phyloP scores from a whole-genome alignment of 805 yeast genomes.

The Barnettozyma populi region DNA sequence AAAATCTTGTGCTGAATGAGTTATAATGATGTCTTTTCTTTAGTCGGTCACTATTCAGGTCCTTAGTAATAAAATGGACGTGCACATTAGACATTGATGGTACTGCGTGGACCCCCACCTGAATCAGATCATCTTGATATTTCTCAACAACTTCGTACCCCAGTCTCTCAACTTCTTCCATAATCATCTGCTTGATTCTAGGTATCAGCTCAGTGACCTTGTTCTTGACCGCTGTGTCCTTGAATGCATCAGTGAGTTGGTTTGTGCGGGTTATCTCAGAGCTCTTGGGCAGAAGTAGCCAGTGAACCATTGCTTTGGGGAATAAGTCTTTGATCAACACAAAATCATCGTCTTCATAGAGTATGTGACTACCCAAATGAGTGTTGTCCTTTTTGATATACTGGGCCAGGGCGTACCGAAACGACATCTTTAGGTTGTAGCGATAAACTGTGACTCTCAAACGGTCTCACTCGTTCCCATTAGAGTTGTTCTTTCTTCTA shows the following conservation, averaged over 20 bases:
- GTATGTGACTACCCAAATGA: conserved; percentile 30
- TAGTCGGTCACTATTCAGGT: conserved; percentile 47
- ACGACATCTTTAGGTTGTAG: conserved; percentile 28
- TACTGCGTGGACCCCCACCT: conserved; percentile 60
- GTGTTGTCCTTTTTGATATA: conserved; percentile 44
- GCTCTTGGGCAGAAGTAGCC: conserved; percentile 53
- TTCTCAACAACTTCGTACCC: conserved; percentile 18
- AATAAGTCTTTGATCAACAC: conserved; percentile 54
- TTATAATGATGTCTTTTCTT: conserved; percentile 65
- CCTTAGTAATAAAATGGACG: conserved; percentile 65
- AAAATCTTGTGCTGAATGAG: conserved; percentile 63
- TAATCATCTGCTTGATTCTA: conserved; percentile 11
- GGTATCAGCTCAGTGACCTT: conserved; percentile 14
- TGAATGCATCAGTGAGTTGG: conserved; percentile 35
- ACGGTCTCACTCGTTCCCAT: too few relatives aligned
- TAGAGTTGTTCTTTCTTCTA: not conserved
- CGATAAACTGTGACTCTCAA: too few relatives aligned
- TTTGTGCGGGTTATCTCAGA: conserved; percentile 34
- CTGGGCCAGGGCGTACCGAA: conserved; percentile 39
- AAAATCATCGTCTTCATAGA: conserved; percentile 46
- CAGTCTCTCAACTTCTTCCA: conserved; percentile 12
- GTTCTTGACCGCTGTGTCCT: conserved; percentile 26
- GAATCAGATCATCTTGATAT: conserved; percentile 27
- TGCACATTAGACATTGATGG: conserved; percentile 72
- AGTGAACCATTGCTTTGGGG: conserved; percentile 61